Evolutionary conservation across 1,284 basidiomycete genomes (phyloP).

Genomic region (Cryptococcus sp.): DNA sequence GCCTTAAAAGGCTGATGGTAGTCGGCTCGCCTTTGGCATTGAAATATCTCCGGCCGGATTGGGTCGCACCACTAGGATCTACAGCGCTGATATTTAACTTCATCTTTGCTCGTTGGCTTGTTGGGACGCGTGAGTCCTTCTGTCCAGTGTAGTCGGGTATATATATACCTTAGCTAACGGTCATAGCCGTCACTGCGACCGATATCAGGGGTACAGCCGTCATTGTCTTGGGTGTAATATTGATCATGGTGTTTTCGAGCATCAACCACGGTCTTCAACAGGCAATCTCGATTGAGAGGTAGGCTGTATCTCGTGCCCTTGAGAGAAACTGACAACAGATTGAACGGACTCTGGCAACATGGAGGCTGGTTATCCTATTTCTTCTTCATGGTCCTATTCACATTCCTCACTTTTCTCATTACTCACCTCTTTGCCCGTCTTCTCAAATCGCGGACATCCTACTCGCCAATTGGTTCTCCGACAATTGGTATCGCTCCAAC

Average conservation of each 20-base stretch:
- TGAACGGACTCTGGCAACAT: slow-evolving; percentile 76
- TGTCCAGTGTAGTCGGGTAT: neutral
- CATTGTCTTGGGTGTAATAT: slow-evolving; percentile 48
- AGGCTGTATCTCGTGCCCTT: slow-evolving; percentile 6
- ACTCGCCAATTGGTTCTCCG: slow-evolving; percentile 52
- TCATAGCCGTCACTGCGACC: slow-evolving; percentile 40
- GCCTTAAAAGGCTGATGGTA: slow-evolving; percentile 6
- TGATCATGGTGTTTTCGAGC: slow-evolving; percentile 47
- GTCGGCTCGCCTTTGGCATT: slow-evolving; percentile 48
- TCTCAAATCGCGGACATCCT: slow-evolving; percentile 38
- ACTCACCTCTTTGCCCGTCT: slow-evolving; percentile 38
- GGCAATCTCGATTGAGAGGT: slow-evolving; percentile 52
- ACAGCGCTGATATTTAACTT: slow-evolving; percentile 49
- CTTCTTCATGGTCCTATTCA: slow-evolving; percentile 67
- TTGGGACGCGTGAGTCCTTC: slow-evolving; percentile 44
- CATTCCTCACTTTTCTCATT: slow-evolving; percentile 60
- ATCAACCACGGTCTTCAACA: slow-evolving; percentile 49
- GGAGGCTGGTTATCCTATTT: slow-evolving; percentile 84
- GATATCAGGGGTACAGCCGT: slow-evolving; percentile 47
- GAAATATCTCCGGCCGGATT: slow-evolving; percentile 47
- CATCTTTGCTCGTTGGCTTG: slow-evolving; percentile 47
- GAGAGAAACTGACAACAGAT: slow-evolving; percentile 47
- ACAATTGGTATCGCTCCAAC: slow-evolving; percentile 26
- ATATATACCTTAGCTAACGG: slow-evolving; percentile 4
- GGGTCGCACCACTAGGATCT: slow-evolving; percentile 48